phyloP scores from a whole-genome alignment of 495 filamentous ascomycete genomes.

The Penicillium cinerascens region DNA sequence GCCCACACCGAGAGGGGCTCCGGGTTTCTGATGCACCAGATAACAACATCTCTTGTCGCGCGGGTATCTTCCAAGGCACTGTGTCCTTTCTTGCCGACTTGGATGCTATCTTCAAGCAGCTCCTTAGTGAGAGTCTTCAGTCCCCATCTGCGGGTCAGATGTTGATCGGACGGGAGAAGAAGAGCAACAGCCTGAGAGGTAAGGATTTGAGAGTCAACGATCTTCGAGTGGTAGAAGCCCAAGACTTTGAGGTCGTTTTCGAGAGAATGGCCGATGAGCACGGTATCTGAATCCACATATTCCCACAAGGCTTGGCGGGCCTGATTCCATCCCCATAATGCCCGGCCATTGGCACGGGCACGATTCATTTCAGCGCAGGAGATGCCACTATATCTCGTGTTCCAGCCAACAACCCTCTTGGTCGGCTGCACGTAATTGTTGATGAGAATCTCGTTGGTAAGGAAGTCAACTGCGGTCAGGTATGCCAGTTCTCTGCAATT shows the following conservation, averaged over 20 bases:
- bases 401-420: conserved; percentile 32
- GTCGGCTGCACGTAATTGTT: conserved; percentile 38
- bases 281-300: conserved; percentile 38
- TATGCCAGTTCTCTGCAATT: conserved; percentile 18
- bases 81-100: conserved; percentile 31
- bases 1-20: conserved; percentile 21
- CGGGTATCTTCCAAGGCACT: conserved; percentile 39
- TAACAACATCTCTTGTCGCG: conserved; percentile 37
- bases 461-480: conserved; percentile 42
- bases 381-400: conserved; percentile 36
- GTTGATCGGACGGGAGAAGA: not conserved
- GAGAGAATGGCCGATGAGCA: conserved; percentile 46
- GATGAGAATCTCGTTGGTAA: conserved; percentile 46
- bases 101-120: conserved; percentile 31
- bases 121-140: conserved; percentile 30
- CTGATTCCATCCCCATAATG: conserved; percentile 36
- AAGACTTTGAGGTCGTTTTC: conserved; percentile 42
- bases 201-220: conserved; percentile 39
- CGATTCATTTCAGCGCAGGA: conserved; percentile 22
- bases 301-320: conserved; percentile 38
- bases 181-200: conserved; percentile 19
- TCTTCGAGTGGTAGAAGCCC: conserved; percentile 36
- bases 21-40: conserved; percentile 33
- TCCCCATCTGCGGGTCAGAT: conserved; percentile 16
- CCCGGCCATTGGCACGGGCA: conserved; percentile 26